A percentile compares a stretch with the other conserved stretches of the same genome.
phyloP scores from a whole-genome alignment of 1,139 yeast genomes.

The Protomyces lactucae-debilis region DNA sequence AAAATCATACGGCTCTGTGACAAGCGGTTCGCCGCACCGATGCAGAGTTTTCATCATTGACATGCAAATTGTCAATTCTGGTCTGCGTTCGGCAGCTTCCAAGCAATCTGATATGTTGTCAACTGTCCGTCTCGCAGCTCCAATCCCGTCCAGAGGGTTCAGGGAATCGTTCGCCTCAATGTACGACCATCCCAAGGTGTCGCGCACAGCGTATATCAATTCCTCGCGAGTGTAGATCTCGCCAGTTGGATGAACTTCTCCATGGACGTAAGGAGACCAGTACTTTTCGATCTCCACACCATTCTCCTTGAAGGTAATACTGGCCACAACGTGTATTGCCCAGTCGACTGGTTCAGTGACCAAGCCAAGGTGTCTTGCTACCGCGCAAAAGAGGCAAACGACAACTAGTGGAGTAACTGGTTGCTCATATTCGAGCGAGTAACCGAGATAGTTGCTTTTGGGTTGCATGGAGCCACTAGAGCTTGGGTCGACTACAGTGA shows the following conservation, averaged over 20 bases:
- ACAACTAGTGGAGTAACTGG: too few relatives aligned
- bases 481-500: too few relatives aligned
- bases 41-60: not conserved
- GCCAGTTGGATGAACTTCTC: not conserved
- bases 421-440: too few relatives aligned
- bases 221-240: not conserved
- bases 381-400: too few relatives aligned
- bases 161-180: not conserved
- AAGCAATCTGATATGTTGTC: constrained; percentile 9
- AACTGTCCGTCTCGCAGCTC: constrained; percentile 2
- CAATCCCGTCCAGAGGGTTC: not conserved
- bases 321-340: too few relatives aligned
- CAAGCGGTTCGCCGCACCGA: constrained; percentile 4
- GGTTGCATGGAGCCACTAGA: too few relatives aligned
- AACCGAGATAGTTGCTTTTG: too few relatives aligned
- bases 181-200: not conserved
- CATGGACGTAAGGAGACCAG: too few relatives aligned
- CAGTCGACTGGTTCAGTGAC: too few relatives aligned
- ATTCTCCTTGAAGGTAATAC: too few relatives aligned
- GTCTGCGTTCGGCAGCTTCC: not conserved
- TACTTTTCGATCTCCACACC: too few relatives aligned
- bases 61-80: constrained; percentile 3
- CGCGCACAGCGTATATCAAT: not conserved
- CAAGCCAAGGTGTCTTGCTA: too few relatives aligned
- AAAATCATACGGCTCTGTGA: not conserved